These are phyloP conservation scores for Geranium incanum DNA, from an alignment of 441 rosid genomes.

Conservation along the genomic window DNA sequence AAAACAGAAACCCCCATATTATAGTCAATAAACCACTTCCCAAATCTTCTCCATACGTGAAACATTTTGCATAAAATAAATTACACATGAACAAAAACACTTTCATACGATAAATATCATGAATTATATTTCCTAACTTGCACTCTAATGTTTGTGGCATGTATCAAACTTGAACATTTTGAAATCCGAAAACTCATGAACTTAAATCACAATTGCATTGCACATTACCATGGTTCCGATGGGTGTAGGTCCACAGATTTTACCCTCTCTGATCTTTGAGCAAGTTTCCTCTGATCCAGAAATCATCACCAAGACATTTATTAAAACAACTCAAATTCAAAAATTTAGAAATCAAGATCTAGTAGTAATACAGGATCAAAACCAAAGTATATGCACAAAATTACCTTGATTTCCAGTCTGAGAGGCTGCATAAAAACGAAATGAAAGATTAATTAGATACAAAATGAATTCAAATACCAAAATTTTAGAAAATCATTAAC, in stretches of 20 bases:
- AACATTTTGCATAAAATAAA: neutral
- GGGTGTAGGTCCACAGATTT: conserved; percentile 87
- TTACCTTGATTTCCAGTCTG: conserved; percentile 62
- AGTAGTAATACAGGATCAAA: conserved; percentile 10
- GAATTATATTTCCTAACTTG: neutral
- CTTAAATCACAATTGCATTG: neutral
- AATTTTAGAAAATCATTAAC: conserved; percentile 9
- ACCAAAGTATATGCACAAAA: conserved; percentile 8
- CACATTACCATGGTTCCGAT: conserved; percentile 74
- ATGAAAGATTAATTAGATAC: conserved; percentile 18
- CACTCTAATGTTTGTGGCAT: neutral
- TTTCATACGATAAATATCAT: neutral
- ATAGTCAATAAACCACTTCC: conserved; percentile 8
- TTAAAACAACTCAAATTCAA: neutral
- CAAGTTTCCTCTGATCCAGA: conserved; percentile 55
- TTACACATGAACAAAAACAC: neutral
- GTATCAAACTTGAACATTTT: neutral
- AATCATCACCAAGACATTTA: conserved; percentile 17
- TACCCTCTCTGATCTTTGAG: conserved; percentile 78
- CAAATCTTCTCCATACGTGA: neutral
- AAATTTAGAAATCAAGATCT: neutral
- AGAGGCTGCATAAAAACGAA: conserved; percentile 48
- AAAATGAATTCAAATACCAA: conserved; percentile 17
- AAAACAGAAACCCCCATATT: neutral
- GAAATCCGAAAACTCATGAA: neutral